Conservation (phyloP, 1,284 basidiomycete species). For the Trametes versicolor region DNA sequence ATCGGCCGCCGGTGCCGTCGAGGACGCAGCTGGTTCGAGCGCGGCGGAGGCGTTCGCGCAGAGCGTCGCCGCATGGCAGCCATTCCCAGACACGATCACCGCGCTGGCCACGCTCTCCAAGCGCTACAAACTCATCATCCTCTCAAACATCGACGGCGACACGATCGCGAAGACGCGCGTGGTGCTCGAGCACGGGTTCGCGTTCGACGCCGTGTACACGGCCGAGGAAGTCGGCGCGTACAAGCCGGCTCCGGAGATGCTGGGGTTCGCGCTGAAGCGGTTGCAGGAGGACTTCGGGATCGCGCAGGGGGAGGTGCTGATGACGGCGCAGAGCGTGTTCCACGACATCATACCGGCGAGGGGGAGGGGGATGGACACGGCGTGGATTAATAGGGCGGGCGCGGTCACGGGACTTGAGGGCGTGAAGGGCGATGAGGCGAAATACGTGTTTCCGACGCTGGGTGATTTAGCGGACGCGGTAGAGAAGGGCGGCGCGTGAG, state of each 20-base stretch:
- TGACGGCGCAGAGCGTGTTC: constrained; percentile 66
- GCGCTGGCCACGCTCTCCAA: constrained; percentile 68
- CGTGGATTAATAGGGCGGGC: constrained; percentile 69
- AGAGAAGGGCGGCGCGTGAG: constrained; percentile 42
- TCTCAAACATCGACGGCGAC: constrained; percentile 77
- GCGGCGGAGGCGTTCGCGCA: constrained; percentile 56
- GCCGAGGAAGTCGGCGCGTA: constrained; percentile 75
- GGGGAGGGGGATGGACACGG: constrained; percentile 36
- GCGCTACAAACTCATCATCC: constrained; percentile 72
- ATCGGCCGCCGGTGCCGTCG: constrained; percentile 22
- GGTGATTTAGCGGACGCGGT: constrained; percentile 66
- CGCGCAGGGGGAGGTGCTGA: constrained; percentile 57
- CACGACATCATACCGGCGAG: constrained; percentile 35
- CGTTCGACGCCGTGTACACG: constrained; percentile 71
- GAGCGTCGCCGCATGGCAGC: constrained; percentile 68
- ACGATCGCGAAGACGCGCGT: constrained; percentile 70
- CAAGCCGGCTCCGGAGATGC: constrained; percentile 72
- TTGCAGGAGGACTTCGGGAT: constrained; percentile 56
- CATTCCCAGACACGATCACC: constrained; percentile 71
- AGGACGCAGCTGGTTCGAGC: constrained; percentile 11
- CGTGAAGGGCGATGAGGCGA: constrained; percentile 47
- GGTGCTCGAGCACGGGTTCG: constrained; percentile 62
- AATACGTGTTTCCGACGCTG: constrained; percentile 65
- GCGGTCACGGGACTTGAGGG: constrained; percentile 54
- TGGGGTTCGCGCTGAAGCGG: constrained; percentile 58